Conservation (phyloP, 2,329 filamentous ascomycete genomes). For the Aspergillus sp. region DNA sequence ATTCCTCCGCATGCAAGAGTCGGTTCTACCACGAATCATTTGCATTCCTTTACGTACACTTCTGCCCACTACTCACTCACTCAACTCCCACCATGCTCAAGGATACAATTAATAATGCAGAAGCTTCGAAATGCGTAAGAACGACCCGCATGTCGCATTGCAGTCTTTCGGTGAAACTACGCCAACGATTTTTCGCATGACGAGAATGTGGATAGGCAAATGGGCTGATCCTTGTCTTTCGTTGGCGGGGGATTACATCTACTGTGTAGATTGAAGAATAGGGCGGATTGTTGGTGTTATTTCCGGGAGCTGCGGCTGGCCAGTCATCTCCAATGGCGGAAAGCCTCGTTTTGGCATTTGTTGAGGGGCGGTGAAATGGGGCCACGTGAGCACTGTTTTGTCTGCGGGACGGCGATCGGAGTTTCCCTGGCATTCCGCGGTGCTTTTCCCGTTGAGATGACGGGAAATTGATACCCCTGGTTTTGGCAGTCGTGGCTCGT, state of each 20-base stretch:
- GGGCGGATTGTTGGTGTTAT: not conserved
- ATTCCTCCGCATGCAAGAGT: not conserved
- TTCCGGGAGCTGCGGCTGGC: not conserved
- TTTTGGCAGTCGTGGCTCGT: not conserved
- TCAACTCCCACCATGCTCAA: constrained; percentile 1
- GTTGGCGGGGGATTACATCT: constrained; percentile 5
- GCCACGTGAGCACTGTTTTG: constrained; percentile 10
- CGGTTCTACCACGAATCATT: not conserved
- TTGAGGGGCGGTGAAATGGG: constrained; percentile 22
- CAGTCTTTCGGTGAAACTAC: not conserved
- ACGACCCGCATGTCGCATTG: not conserved
- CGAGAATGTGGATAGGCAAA: not conserved
- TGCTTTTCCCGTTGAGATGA: not conserved
- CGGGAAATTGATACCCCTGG: not conserved
- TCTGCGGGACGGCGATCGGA: constrained; percentile 9
- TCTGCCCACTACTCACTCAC: not conserved
- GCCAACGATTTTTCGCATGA: not conserved
- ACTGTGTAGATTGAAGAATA: constrained; percentile 11
- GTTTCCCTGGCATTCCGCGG: constrained; percentile 7
- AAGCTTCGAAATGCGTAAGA: not conserved
- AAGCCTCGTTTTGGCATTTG: not conserved
- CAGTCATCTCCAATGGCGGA: not conserved
- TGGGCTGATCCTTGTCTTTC: constrained; percentile 1
- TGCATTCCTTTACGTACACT: not conserved
- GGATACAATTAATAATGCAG: constrained; percentile 6